These are phyloP conservation scores for Hura crepitans DNA, from an alignment of 441 rosid genomes.

Conservation along the genomic window DNA sequence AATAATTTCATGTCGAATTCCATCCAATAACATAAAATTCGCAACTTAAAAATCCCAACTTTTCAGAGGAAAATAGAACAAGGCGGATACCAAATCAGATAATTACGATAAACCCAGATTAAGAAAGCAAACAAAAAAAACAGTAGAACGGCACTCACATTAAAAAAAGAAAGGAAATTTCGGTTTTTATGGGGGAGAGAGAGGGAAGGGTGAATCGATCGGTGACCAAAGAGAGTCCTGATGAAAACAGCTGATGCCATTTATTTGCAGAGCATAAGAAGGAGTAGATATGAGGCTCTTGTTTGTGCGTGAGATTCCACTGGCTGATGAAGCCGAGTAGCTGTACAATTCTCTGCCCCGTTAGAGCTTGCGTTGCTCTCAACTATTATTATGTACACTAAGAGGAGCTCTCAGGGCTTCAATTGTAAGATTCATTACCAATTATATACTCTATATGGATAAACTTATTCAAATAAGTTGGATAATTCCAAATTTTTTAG, in stretches of 20 bases:
- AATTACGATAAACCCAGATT: conserved; percentile 12
- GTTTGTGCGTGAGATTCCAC: not conserved
- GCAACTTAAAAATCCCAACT: no score
- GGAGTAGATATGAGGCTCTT: conserved; percentile 1
- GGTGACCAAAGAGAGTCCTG: conserved; percentile 38
- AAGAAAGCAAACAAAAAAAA: not conserved
- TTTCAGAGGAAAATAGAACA: no score
- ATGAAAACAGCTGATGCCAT: conserved; percentile 55
- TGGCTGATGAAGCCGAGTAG: conserved; percentile 9
- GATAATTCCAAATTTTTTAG: no score
- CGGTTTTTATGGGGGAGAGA: conserved; percentile 28
- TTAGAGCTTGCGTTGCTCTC: no score
- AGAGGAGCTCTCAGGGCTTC: no score
- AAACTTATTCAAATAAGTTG: no score
- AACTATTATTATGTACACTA: no score
- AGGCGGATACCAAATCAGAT: not conserved
- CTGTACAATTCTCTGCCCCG: no score
- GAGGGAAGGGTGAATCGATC: conserved; percentile 33
- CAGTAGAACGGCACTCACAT: conserved; percentile 32
- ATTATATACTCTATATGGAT: no score
- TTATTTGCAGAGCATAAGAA: conserved; percentile 34
- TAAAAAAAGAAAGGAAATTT: conserved; percentile 31
- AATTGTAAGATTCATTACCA: no score
- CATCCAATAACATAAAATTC: conserved; percentile 3
- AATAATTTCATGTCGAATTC: not conserved